Base-by-base conservation (phyloP, 2,329 filamentous ascomycete species). In the Xylariaceae sp. region DNA sequence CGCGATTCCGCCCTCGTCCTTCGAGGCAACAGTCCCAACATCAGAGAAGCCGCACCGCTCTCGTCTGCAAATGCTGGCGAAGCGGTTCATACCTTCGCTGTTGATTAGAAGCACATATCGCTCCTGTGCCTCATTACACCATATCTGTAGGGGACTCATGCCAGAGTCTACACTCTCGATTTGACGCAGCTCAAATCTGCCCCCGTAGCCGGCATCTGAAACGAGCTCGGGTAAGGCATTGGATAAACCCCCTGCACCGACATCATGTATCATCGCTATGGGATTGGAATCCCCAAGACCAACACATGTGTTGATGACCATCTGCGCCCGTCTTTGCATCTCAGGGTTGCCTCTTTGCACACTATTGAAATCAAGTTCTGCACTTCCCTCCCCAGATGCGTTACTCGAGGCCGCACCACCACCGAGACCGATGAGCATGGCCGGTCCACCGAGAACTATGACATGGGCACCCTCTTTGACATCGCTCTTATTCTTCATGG, bases 331-430 rank as follows among this genome's bases (percentile, higher is more conserved):
- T 48, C 93, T 78, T 66, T 98, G 89, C 65, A 97, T 91, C 67
- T 98, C 93, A 1, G 93, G 90, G 60, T 98, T 98, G 35, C 91
- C 93, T 67, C 93, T 78, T 68, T 98, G 93, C 24, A 98, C 93
- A 69, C 89, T 96, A 55, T 91, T 89, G 66, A 97, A 98, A 63
- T 98, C 93, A 2, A 98, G 75, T 52, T 96, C 90, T 1, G 90
- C 89, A 35, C 87, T 93, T 24, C 85, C 85, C 68, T 96, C 89
- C 36, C 86, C 87, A 15, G 89, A 93, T 29, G 88, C 81, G 46
- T 89, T 87, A 68, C 87, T 95, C 2, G 91, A 97, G 8, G 93
- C 93, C 39, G 93, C 93, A 58, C 93, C 93, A 45, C 93, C 93
- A 53, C 93, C 93, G 39, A 98, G 81, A 30, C 93, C 93, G 59